phyloP scores from a whole-genome alignment of 176 grass and related monocot species.

The Sorghum bicolor region Sorghum_bicolor_NCBIv3 NC_012871.2:58352001-58352500 shows the following conservation, averaged over 20 bases:
- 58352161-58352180: background rate
- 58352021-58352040: background rate
- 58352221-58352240: too few species aligned
- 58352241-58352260: background rate
- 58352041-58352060: background rate
- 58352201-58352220: background rate
- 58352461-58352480: background rate
- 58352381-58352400: background rate
- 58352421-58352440: background rate
- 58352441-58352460: background rate
- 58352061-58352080: background rate
- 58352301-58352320: too few species aligned
- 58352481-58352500: background rate
- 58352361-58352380: background rate
- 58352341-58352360: background rate
- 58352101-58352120: background rate
- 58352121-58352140: background rate
- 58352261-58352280: background rate
- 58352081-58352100: slow-evolving; percentile 7
- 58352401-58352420: background rate
- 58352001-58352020: background rate
- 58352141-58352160: background rate
- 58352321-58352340: background rate
- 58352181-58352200: background rate
- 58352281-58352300: background rate